Percentiles rank a stretch among this genome's conserved stretches.
Conservation (phyloP, 2,329 filamentous ascomycete species). For the Ascochyta koolunga region DNA sequence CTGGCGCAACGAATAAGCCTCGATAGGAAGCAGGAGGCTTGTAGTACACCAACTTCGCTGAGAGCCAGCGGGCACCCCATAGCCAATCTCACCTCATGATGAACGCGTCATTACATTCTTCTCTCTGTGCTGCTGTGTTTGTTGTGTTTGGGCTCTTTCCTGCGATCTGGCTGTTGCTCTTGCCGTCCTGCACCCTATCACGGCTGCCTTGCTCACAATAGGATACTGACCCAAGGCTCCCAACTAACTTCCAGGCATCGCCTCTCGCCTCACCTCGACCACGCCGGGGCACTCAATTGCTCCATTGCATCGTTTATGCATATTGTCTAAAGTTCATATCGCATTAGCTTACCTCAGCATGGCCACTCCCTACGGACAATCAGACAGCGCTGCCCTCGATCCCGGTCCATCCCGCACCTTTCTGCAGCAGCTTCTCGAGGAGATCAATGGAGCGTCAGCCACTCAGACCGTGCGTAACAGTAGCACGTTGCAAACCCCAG, state of each 20-base stretch:
- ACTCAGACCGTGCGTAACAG: neutral
- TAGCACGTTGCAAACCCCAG: neutral
- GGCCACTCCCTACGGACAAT: constrained; percentile 28
- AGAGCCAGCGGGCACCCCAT: constrained; percentile 33
- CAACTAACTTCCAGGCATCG: neutral
- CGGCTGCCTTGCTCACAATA: constrained; percentile 1
- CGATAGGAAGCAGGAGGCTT: constrained; percentile 37
- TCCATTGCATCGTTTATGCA: constrained; percentile 26
- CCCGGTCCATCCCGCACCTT: constrained; percentile 25
- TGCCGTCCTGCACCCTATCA: neutral
- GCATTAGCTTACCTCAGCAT: constrained; percentile 30
- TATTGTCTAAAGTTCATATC: constrained; percentile 12
- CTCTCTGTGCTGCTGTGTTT: neutral
- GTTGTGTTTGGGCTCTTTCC: neutral
- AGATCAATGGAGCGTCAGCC: constrained; percentile 25
- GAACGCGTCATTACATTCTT: constrained; percentile 5
- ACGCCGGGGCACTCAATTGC: constrained; percentile 1
- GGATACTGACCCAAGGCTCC: neutral
- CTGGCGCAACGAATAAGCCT: constrained; percentile 31
- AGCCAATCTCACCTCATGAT: constrained; percentile 38
- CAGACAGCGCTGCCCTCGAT: constrained; percentile 11
- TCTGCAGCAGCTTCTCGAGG: constrained; percentile 35
- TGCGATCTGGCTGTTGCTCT: neutral
- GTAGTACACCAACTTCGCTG: constrained; percentile 42
- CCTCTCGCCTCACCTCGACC: constrained; percentile 14